Evolutionary conservation across 352 stramenopile genomes (phyloP), one percentile per base, ranked within the genome.

Genomic region (Plasmopara muralis): DNA sequence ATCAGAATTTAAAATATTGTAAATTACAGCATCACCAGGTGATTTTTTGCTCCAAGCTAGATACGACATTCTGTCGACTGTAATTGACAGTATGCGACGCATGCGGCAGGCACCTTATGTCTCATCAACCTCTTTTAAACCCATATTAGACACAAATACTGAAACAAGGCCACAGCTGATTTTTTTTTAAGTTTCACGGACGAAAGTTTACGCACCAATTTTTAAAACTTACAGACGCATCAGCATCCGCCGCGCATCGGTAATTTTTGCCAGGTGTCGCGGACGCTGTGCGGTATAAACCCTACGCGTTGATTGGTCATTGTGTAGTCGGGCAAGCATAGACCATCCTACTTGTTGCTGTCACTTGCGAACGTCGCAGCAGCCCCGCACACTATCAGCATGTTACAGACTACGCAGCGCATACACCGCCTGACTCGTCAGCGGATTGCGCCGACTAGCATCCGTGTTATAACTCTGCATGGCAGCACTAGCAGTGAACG

Each of bases 301-400:
- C 1, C 31, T 42, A 5, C 40, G 12, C 30, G 48, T n/a, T 58
- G 35, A 62, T 66, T 58, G 53, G 53, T n/a, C 29, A 31, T 45
- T 39, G 9, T 34, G 46, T 55, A 35, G 31, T 35, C 42, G 59
- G 34, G 63, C 54, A 64, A 50, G 50, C 46, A 54, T 48, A 59
- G 46, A 59, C n/a, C 31, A 43, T 43, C 39, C 16, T 40, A 29
- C 41, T 31, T 54, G 35, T 44, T 18, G 45, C 58, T 47, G 58
- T 62, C 58, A 62, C 53, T 66, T 62, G 58, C 53, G 47, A 62
- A 62, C 47, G 54, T 63, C 59, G 52, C 49, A 49, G 6, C 43
- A 57, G 39, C 43, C 44, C 59, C 51, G 31, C 43, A 48, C 15
- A 15, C 14, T 16, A 28, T 29, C 41, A 34, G 13, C 34, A 71